Base-by-base conservation (phyloP, 2,329 filamentous ascomycete species). In the Aspergillus ochraceus region DNA sequence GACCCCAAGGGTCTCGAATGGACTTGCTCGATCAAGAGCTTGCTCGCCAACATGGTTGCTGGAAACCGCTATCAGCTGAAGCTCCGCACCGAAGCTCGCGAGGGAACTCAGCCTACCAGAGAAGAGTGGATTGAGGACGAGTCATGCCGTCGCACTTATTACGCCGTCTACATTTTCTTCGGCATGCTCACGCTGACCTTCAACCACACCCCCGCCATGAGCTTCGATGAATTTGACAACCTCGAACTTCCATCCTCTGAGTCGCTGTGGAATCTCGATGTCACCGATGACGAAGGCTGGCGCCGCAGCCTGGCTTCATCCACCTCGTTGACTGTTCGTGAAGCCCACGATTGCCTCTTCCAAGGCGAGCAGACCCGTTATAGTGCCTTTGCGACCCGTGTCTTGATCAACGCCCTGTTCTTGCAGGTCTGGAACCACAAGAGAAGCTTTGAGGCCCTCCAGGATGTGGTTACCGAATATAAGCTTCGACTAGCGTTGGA, bases 381-480 rank as follows among this genome's bases (percentile, higher is more conserved):
- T 82, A 98, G 94, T 73, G 94, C 94, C 1, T 99, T 98, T 74
- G 94, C 93, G 5, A 96, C 95, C 11, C 91, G 95, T 63, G 92
- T 98, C 65, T 96, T 99, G 91, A 97, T 98, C 84, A 99, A 98
- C 72, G 94, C 95, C 11, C 83, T 99, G 65, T 99, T 98, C 83
- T 84, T 99, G 52, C 95, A 98, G 77, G 94, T 98, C 2, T 99
- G 95, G 95, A 96, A 97, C 74, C 92, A 98, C 81, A 97, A 97
- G 85, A 91, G 95, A 72, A 97, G 92, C 76, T 94, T 94, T n/a
- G 93, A 98, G 75, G 93, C 94, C 54, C 83, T 98, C 46, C 95
- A 98, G 78, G 94, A 98, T 73, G 93, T 98, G 45, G 94, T 98
- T 49, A 96, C 94, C 3, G 95, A 98, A 79, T 98, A 97, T 85